Percentiles rank a stretch among this genome's conserved stretches.
Conservation (phyloP, 176 grass and related monocot genomes). For the Raddia guianensis region DNA sequence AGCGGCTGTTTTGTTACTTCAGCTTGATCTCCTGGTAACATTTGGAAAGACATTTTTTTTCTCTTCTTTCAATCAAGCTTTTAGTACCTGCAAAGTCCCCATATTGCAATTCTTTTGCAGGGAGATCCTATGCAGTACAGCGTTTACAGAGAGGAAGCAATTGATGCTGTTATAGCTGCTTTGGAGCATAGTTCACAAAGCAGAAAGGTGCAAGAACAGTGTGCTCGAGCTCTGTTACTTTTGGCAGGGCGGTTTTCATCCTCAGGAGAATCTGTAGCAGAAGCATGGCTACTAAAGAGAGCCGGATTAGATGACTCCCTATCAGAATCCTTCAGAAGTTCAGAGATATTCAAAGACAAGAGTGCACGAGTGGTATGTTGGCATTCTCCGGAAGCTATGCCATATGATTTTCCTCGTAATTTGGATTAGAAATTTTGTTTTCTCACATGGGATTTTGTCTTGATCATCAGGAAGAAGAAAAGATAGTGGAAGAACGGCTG, state of each 20-base stretch:
- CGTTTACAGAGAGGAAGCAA: conserved; percentile 79
- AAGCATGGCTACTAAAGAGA: conserved; percentile 82
- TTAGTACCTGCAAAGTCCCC: conserved; percentile 27
- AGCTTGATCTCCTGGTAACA: conserved; percentile 91
- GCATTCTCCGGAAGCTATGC: conserved; percentile 8
- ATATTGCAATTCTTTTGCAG: conserved; percentile 60
- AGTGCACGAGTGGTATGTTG: conserved; percentile 56
- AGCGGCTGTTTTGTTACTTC: conserved; percentile 78
- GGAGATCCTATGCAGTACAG: conserved; percentile 94
- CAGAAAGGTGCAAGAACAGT: conserved; percentile 80
- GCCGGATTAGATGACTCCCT: conserved; percentile 77
- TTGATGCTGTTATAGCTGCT: conserved; percentile 67
- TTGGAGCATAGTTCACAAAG: conserved; percentile 68
- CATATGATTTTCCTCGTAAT: conserved; percentile 19
- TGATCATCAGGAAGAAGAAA: conserved; percentile 84
- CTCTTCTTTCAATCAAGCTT: neutral
- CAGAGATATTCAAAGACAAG: conserved; percentile 71
- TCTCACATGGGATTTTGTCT: neutral
- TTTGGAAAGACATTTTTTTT: conserved; percentile 33
- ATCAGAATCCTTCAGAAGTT: conserved; percentile 79
- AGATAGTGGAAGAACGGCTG: conserved; percentile 66
- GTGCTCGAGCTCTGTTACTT: conserved; percentile 74
- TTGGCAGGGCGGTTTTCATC: conserved; percentile 81
- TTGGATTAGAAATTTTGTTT: neutral
- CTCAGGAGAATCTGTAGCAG: conserved; percentile 70